Base-by-base conservation (phyloP, 768 basidiomycete species). In the Russula compacta region DNA sequence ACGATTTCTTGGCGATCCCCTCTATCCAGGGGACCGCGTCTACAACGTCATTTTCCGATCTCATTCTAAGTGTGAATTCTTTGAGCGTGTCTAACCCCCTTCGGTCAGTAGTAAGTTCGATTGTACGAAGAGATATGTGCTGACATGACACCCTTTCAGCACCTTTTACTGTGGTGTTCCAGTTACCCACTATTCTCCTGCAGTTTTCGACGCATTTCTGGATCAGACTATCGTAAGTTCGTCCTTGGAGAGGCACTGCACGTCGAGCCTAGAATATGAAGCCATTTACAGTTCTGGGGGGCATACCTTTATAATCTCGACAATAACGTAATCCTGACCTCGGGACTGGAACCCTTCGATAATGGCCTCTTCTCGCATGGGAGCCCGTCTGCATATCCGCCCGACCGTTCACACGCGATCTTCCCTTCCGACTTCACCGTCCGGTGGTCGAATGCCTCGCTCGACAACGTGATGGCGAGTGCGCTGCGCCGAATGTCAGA, bases 401-500 rank as follows among this genome's bases (percentile, higher is more conserved):
- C 59, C 0, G 58, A 60, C n/a, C 63, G 63, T 29, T 53, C 54
- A 4, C 63, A 53, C 0, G 42, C 55, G 4, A 6, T 64, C 49
- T 52, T 64, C 36, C 63, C 59, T 9, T 35, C 55, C 14, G 21
- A 14, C 39, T 2, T 56, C 8, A 10, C 10, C 10, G 10, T 43
- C 35, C 3, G 33, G 8, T 64, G 48, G 21, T 19, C 36, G 3
- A 53, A 59, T 6, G 50, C 75, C 15, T 43, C 69, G 5, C 68
- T 69, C 1, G 83, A 84, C 63, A 69, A 68, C 8, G 60, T 66
- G 36, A 74, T 83, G 50, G 69, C 77, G 19, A 47, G 72, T 24
- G 77, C 79, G 7, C 69, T 76, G 17, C 69, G 69, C 17, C 59
- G 51, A 3, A 33, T 24, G 14, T 24, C 58, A 4, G 36, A 21